phyloP scores from a whole-genome alignment of 352 stramenopile species.

The Phytophthora europaea region DNA sequence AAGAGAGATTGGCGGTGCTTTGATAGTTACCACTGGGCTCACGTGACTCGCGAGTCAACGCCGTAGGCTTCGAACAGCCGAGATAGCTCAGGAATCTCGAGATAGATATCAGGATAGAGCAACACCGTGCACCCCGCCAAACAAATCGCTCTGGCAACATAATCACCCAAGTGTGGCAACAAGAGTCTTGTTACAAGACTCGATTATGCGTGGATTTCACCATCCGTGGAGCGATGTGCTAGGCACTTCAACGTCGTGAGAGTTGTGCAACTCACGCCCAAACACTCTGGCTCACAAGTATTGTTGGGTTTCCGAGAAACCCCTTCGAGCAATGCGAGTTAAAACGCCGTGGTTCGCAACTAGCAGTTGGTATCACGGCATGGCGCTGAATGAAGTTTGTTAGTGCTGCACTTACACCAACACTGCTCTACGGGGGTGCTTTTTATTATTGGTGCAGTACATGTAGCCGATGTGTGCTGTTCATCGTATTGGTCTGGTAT shows the following conservation, averaged over 20 bases:
- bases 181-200: too few relatives aligned
- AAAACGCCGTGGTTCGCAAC: not conserved
- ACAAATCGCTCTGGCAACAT: not conserved
- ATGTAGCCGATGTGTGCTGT: not conserved
- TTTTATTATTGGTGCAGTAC: too few relatives aligned
- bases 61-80: constrained; percentile 20
- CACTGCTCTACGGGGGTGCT: too few relatives aligned
- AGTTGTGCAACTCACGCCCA: not conserved
- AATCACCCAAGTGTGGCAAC: constrained; percentile 6
- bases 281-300: constrained; percentile 1
- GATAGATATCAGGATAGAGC: constrained; percentile 38
- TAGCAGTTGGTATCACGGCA: not conserved
- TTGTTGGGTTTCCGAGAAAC: not conserved
- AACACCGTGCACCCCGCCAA: not conserved
- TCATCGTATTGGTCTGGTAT: not conserved
- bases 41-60: not conserved
- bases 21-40: constrained; percentile 12
- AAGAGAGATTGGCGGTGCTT: constrained; percentile 20
- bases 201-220: constrained; percentile 24
- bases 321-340: not conserved
- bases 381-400: too few relatives aligned
- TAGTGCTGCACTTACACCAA: too few relatives aligned
- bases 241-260: constrained; percentile 23
- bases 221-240: constrained; percentile 33
- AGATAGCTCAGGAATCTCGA: constrained; percentile 32